Percentiles rank a stretch among this genome's conserved stretches.
phyloP scores from a whole-genome alignment of 768 basidiomycete genomes.

The Tricholomella constricta region DNA sequence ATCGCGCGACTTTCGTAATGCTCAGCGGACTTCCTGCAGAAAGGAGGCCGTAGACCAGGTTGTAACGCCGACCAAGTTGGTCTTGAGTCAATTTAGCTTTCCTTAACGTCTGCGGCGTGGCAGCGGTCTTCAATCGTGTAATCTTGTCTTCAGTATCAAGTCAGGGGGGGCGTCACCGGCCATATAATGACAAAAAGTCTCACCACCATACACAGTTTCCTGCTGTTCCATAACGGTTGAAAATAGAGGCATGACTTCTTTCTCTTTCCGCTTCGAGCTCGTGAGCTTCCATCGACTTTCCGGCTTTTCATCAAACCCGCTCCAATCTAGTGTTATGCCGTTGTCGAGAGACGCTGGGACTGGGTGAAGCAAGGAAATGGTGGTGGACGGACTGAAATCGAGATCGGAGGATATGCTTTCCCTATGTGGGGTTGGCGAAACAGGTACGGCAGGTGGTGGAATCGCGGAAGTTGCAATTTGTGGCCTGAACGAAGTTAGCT shows the following conservation, averaged over 20 bases:
- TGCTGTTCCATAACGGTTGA: slow-evolving; percentile 58
- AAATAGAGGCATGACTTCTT: slow-evolving; percentile 45
- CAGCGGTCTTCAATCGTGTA: slow-evolving; percentile 48
- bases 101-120: slow-evolving; percentile 54
- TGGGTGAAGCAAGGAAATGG: slow-evolving; percentile 51
- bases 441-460: slow-evolving; percentile 30
- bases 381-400: slow-evolving; percentile 71
- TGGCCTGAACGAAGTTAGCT: slow-evolving; percentile 17
- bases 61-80: slow-evolving; percentile 69
- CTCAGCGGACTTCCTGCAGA: slow-evolving; percentile 39
- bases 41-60: slow-evolving; percentile 46
- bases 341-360: slow-evolving; percentile 70
- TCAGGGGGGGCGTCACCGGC: neutral
- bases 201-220: slow-evolving; percentile 59
- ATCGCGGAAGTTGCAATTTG: slow-evolving; percentile 29
- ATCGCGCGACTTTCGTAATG: slow-evolving; percentile 53
- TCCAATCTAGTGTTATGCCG: slow-evolving; percentile 75
- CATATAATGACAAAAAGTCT: slow-evolving; percentile 7
- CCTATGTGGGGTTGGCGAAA: slow-evolving; percentile 29
- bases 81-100: slow-evolving; percentile 67
- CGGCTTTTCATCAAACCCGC: slow-evolving; percentile 53
- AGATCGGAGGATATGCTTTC: slow-evolving; percentile 47
- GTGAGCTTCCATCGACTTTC: slow-evolving; percentile 66
- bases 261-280: slow-evolving; percentile 61
- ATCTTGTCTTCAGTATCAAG: slow-evolving; percentile 51